phyloP scores from a whole-genome alignment of 163 green algal species.

The Chlamydomonas reinhardtii region DNA sequence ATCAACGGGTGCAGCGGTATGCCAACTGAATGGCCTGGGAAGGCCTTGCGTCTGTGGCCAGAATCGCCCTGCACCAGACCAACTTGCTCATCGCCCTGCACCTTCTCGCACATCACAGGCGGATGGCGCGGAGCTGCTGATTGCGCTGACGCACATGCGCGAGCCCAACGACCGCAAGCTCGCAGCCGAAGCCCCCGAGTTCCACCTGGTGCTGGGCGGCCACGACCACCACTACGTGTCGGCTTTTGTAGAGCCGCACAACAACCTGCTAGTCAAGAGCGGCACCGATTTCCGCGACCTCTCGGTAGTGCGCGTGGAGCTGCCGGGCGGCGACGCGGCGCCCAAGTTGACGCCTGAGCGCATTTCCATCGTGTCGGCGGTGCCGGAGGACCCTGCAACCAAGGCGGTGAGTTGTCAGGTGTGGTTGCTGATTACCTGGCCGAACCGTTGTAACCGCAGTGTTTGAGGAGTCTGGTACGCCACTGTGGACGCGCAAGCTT shows the following conservation, averaged over 20 bases:
- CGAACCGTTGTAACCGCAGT: too few relatives aligned
- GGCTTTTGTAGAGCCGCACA: constrained; percentile 50
- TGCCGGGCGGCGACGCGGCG: constrained; percentile 2
- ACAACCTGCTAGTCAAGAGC: constrained; percentile 73
- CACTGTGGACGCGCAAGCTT: too few relatives aligned
- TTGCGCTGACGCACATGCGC: constrained; percentile 87
- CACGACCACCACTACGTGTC: constrained; percentile 82
- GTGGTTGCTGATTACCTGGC: too few relatives aligned
- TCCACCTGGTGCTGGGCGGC: constrained; percentile 81
- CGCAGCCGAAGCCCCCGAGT: constrained; percentile 62
- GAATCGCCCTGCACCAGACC: too few relatives aligned
- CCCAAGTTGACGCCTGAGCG: constrained; percentile 55
- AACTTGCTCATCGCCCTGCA: too few relatives aligned
- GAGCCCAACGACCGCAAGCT: constrained; percentile 78
- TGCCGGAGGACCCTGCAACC: constrained; percentile 67
- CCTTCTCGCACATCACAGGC: constrained; percentile 1
- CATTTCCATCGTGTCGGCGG: constrained; percentile 50
- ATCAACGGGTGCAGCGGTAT: too few relatives aligned
- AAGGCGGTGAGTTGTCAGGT: constrained; percentile 45
- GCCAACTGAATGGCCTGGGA: too few relatives aligned
- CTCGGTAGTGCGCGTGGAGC: constrained; percentile 53
- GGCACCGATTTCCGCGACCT: constrained; percentile 81
- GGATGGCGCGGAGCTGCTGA: constrained; percentile 73
- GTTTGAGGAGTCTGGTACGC: too few relatives aligned
- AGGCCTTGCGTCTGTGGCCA: too few relatives aligned